A percentile compares a stretch with the other conserved stretches of the same genome.
Conservation (phyloP, 2,329 filamentous ascomycete genomes). For the Aureobasidium sp. region DNA sequence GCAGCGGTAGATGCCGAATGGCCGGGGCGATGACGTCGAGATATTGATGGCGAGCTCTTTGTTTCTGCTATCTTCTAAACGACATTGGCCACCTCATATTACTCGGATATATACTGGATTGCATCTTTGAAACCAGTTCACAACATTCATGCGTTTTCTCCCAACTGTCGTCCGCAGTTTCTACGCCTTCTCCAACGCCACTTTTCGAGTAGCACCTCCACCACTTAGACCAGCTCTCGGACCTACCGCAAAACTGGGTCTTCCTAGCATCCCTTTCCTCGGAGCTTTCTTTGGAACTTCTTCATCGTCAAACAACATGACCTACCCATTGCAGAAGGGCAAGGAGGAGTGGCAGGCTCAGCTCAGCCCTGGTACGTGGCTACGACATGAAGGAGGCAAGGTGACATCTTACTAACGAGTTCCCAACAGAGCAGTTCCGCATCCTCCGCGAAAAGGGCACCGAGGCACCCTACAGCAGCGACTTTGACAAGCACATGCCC, state of each 20-base stretch:
- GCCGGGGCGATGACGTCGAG: neutral
- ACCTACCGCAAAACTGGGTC: slow-evolving; percentile 48
- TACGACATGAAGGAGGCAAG: neutral
- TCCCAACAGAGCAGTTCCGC: slow-evolving; percentile 76
- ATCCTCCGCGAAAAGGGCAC: slow-evolving; percentile 89
- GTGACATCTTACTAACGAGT: neutral
- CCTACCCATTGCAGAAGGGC: slow-evolving; percentile 72
- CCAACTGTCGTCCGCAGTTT: slow-evolving; percentile 43
- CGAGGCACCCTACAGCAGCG: slow-evolving; percentile 70
- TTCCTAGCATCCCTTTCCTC: slow-evolving; percentile 73
- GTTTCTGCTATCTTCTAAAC: slow-evolving; percentile 3
- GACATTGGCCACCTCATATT: neutral
- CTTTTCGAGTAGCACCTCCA: slow-evolving; percentile 28
- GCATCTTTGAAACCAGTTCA: neutral
- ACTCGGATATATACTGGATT: neutral
- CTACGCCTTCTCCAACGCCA: slow-evolving; percentile 42
- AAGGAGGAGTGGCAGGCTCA: slow-evolving; percentile 86
- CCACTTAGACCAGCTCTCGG: slow-evolving; percentile 31
- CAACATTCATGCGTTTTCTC: slow-evolving; percentile 41
- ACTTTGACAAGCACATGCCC: slow-evolving; percentile 82
- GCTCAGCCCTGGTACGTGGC: slow-evolving; percentile 57
- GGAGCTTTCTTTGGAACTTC: slow-evolving; percentile 65
- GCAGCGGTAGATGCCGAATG: neutral
- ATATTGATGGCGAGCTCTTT: neutral
- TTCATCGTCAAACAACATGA: slow-evolving; percentile 53